A percentile compares a stretch with the other conserved stretches of the same genome.
Conservation (phyloP, 805 yeast genomes). For the Candida hungchunana region DNA sequence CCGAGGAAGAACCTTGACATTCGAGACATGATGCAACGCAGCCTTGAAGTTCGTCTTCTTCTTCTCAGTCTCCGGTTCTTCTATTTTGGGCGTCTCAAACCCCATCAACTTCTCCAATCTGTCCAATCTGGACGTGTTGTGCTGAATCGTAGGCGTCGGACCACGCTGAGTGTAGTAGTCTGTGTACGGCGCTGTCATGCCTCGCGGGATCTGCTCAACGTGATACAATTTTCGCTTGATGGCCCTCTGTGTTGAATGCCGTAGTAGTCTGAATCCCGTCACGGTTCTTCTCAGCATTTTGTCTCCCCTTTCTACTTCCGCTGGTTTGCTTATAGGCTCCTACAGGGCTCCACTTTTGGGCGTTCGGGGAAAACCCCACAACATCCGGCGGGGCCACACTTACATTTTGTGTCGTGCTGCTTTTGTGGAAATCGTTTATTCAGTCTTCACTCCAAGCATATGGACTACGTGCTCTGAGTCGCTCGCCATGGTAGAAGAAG, state of each 20-base stretch:
- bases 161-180: conserved; percentile 5
- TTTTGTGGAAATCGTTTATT: background rate
- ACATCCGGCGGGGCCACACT: no score
- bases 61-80: background rate
- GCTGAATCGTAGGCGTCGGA: background rate
- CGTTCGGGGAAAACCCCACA: no score
- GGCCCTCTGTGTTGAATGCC: conserved; percentile 3
- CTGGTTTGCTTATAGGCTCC: no score
- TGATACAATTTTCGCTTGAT: conserved; percentile 15
- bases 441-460: conserved; percentile 37
- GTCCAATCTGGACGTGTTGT: background rate
- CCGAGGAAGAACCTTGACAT: conserved; percentile 7
- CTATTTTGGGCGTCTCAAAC: background rate
- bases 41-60: background rate
- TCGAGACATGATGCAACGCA: conserved; percentile 3
- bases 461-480: conserved; percentile 40
- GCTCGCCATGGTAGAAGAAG: conserved; percentile 46
- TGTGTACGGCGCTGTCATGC: conserved; percentile 5
- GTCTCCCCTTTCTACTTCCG: no score
- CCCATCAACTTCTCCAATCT: background rate
- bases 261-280: conserved; percentile 7
- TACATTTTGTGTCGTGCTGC: no score
- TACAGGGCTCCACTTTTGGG: no score
- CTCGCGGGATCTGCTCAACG: conserved; percentile 4
- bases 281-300: conserved; percentile 12